phyloP scores from a whole-genome alignment of 2,329 filamentous ascomycete genomes.

The Thelonectria rubi region DNA sequence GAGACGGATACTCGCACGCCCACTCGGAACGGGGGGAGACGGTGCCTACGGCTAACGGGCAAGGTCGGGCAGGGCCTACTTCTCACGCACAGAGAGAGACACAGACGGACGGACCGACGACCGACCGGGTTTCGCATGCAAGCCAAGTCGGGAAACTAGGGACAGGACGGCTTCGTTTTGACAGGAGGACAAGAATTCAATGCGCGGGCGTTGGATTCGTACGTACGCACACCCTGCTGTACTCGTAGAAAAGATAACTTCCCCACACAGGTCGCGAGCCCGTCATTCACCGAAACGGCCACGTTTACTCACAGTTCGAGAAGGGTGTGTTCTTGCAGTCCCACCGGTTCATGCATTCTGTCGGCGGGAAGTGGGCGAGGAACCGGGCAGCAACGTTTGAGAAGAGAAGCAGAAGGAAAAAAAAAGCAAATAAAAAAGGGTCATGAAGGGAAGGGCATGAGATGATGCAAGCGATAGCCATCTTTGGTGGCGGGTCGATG shows the following conservation, averaged over 20 bases:
- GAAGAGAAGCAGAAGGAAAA: background rate
- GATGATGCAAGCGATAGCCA: slow-evolving; percentile 12
- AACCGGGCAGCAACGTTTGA: background rate
- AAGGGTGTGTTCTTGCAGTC: background rate
- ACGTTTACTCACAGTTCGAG: background rate
- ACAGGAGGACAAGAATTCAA: no score
- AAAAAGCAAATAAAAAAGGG: background rate
- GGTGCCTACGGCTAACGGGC: no score
- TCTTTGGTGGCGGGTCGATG: slow-evolving; percentile 14
- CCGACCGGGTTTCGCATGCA: no score
- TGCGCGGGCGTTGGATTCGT: background rate
- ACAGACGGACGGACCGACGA: no score
- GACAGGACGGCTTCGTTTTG: no score
- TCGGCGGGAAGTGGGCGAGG: slow-evolving; percentile 21
- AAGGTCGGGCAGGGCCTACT: no score
- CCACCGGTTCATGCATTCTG: slow-evolving; percentile 20
- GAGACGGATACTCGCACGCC: no score
- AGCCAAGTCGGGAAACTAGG: no score
- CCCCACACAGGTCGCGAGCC: background rate
- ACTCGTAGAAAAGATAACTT: background rate
- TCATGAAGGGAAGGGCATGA: slow-evolving; percentile 3
- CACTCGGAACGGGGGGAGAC: no score
- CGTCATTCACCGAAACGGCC: background rate
- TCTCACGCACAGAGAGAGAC: no score
- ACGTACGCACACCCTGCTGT: background rate